These are phyloP conservation scores for Bisporella sp. DNA, from an alignment of 2,329 filamentous ascomycete genomes.

Conservation along the genomic window DNA sequence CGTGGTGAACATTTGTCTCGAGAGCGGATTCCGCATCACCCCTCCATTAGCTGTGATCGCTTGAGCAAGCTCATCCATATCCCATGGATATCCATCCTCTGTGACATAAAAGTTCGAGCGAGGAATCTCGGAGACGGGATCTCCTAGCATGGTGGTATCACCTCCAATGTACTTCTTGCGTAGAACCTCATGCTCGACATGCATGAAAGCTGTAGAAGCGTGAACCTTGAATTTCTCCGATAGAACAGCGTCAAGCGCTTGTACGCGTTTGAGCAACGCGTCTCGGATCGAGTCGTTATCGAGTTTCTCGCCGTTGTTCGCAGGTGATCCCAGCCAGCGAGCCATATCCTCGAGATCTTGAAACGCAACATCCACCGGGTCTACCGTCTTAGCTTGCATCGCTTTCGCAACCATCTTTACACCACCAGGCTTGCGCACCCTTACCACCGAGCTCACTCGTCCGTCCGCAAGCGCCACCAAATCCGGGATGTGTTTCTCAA, in stretches of 20 bases:
- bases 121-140: constrained; percentile 10
- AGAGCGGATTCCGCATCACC: constrained; percentile 11
- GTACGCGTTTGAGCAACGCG: constrained; percentile 7
- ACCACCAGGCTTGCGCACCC: constrained; percentile 3
- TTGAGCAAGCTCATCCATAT: constrained; percentile 10
- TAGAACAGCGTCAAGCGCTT: constrained; percentile 4
- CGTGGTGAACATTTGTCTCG: constrained; percentile 9
- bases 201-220: constrained; percentile 9
- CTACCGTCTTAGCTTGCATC: constrained; percentile 4
- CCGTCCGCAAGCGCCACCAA: constrained; percentile 7
- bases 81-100: constrained; percentile 13
- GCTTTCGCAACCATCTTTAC: constrained; percentile 3
- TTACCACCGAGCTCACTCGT: constrained; percentile 6
- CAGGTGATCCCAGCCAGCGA: constrained; percentile 8
- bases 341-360: constrained; percentile 8
- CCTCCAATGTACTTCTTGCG: constrained; percentile 6
- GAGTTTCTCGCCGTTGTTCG: background rate
- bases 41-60: constrained; percentile 11
- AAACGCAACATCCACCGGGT: constrained; percentile 10
- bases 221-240: constrained; percentile 4
- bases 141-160: constrained; percentile 13
- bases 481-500: constrained; percentile 7
- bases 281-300: constrained; percentile 10
- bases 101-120: constrained; percentile 7
- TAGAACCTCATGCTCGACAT: constrained; percentile 10